Conservation (phyloP, 164 flowering plant genomes). For the Dillenia turbinata region DNA sequence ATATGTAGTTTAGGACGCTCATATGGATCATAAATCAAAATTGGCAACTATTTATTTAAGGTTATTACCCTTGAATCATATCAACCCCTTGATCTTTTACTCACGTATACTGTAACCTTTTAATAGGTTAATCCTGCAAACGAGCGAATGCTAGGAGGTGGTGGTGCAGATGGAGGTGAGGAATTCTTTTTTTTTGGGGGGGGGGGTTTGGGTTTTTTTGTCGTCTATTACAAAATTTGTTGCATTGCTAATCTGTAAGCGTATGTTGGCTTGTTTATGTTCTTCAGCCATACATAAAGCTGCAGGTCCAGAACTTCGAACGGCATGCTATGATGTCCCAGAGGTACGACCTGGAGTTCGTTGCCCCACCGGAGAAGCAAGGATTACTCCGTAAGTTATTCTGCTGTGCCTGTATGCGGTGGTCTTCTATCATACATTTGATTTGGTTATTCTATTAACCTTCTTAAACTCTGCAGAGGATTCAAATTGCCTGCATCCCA, state of each 20-base stretch:
- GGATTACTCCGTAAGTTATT: slow-evolving; percentile 74
- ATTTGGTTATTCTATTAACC: not conserved
- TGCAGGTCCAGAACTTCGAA: slow-evolving; percentile 84
- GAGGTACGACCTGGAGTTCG: slow-evolving; percentile 84
- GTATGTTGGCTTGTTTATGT: slow-evolving; percentile 9
- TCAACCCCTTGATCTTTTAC: too few relatives aligned
- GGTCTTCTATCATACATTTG: not conserved
- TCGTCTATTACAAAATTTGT: too few relatives aligned
- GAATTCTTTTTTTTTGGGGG: not conserved
- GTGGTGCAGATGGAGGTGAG: slow-evolving; percentile 99
- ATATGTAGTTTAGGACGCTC: too few relatives aligned
- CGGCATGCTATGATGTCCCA: slow-evolving; percentile 69
- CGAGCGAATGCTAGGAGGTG: slow-evolving; percentile 92
- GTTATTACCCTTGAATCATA: too few relatives aligned
- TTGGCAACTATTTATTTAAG: too few relatives aligned
- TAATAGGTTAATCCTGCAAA: slow-evolving; percentile 94
- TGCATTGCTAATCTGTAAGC: too few relatives aligned
- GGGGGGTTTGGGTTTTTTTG: too few relatives aligned
- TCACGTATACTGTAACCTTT: too few relatives aligned
- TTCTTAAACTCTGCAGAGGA: slow-evolving; percentile 51
- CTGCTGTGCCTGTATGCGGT: not conserved
- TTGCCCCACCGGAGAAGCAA: slow-evolving; percentile 95
- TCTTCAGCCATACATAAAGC: slow-evolving; percentile 84
- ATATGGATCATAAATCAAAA: too few relatives aligned
- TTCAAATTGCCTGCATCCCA: slow-evolving; percentile 76